Evolutionary conservation across 306 rosid species (phyloP).

Genomic region (Nissolia schottii): DNA sequence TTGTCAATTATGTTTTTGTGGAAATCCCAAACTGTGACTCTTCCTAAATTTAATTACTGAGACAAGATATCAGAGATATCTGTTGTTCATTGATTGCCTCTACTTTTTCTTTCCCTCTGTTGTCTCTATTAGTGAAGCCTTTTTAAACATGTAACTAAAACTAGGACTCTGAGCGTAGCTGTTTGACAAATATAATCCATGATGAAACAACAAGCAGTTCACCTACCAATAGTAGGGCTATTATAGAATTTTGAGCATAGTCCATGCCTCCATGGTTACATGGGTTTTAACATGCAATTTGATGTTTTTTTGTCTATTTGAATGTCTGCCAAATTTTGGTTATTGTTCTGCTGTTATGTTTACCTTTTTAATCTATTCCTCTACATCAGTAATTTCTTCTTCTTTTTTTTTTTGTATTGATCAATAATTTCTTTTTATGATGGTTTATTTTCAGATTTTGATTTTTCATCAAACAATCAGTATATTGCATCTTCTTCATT

Average conservation of each 20-base stretch:
- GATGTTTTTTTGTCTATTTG: background rate
- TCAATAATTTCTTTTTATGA: constrained; percentile 26
- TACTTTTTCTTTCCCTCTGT: background rate
- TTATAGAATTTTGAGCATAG: background rate
- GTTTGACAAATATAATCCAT: background rate
- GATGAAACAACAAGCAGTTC: background rate
- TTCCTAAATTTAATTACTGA: background rate
- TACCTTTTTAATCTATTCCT: background rate
- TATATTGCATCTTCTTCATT: constrained; percentile 89
- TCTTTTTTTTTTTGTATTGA: too few species aligned
- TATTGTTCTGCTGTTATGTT: background rate
- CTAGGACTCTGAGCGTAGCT: background rate
- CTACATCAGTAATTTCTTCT: constrained; percentile 24
- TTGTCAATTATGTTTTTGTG: background rate
- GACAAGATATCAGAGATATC: background rate
- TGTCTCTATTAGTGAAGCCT: constrained; percentile 3
- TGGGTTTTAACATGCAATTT: background rate
- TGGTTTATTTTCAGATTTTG: constrained; percentile 76
- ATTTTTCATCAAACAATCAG: constrained; percentile 93
- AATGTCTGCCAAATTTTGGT: background rate
- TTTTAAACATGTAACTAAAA: background rate
- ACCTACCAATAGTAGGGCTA: background rate
- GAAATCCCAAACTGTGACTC: background rate
- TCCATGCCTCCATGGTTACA: background rate
- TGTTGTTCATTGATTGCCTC: background rate